These are phyloP conservation scores for Testicularia cyperi DNA, from an alignment of 1,284 basidiomycete species.

Conservation along the genomic window DNA sequence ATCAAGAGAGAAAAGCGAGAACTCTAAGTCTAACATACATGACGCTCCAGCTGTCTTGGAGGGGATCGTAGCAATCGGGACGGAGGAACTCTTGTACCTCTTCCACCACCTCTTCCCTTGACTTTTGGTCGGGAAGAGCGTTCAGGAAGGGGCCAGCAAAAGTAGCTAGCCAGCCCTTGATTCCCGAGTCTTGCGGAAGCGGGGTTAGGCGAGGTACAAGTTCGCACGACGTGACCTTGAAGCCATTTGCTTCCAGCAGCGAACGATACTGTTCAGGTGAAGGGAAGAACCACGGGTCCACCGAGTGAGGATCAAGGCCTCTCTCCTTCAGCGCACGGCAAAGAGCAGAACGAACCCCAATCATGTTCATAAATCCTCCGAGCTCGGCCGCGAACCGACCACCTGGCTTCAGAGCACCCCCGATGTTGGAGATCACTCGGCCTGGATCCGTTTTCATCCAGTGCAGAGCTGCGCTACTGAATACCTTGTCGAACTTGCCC, in stretches of 20 bases:
- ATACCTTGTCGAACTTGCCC: constrained; percentile 22
- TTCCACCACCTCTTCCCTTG: constrained; percentile 6
- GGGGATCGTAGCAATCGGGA: constrained; percentile 14
- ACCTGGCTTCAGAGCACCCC: not conserved
- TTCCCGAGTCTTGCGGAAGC: constrained; percentile 5
- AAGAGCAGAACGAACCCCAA: constrained; percentile 17
- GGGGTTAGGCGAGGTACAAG: constrained; percentile 18
- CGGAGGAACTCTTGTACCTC: constrained; percentile 13
- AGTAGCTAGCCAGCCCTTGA: constrained; percentile 26
- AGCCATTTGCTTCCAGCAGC: constrained; percentile 9
- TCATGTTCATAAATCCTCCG: constrained; percentile 24
- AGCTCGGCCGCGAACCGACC: constrained; percentile 27
- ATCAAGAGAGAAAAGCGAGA: constrained; percentile 9
- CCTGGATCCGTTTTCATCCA: constrained; percentile 25
- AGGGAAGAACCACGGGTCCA: constrained; percentile 37
- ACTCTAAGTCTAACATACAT: constrained; percentile 32
- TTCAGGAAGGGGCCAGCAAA: constrained; percentile 32
- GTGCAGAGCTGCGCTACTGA: constrained; percentile 37
- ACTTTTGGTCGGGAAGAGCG: constrained; percentile 3
- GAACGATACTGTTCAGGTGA: constrained; percentile 4
- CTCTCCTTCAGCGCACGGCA: constrained; percentile 3
- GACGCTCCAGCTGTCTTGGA: constrained; percentile 11
- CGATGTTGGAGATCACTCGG: constrained; percentile 2
- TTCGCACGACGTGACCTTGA: constrained; percentile 19
- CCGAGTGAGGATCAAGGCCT: constrained; percentile 1